Percentiles rank a stretch among this genome's conserved stretches.
phyloP scores from a whole-genome alignment of 2,329 filamentous ascomycete species.

The Fusarium redolens region DNA sequence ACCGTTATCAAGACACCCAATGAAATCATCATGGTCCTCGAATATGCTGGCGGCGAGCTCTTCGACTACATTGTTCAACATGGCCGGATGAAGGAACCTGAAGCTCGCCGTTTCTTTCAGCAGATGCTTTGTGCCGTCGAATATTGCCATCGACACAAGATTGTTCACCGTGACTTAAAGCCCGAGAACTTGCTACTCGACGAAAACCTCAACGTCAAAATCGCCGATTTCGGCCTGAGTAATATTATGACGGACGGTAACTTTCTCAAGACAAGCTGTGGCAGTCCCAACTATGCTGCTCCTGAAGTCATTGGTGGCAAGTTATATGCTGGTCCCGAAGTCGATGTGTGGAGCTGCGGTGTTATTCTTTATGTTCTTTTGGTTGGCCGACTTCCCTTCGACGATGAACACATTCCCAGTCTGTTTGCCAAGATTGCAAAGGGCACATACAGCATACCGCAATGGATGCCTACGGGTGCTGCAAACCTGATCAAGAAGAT shows the following conservation, averaged over 20 bases:
- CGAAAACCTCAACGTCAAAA: constrained; percentile 97
- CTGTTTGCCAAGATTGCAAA: constrained; percentile 98
- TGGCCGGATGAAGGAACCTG: constrained; percentile 88
- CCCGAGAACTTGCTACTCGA: constrained; percentile 97
- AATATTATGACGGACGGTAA: constrained; percentile 99
- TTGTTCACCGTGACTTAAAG: constrained; percentile 96
- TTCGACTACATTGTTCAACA: constrained; percentile 99
- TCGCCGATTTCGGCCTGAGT: constrained; percentile 97
- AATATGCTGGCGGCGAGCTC: constrained; percentile 95
- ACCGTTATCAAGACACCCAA: constrained; percentile 95
- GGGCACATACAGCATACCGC: constrained; percentile 91
- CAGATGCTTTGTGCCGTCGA: constrained; percentile 99
- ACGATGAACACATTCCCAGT: constrained; percentile 97
- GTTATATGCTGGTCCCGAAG: constrained; percentile 95
- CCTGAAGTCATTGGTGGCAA: constrained; percentile 98
- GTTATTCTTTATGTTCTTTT: constrained; percentile 89
- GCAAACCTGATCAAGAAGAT: constrained; percentile 87
- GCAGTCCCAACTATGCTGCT: constrained; percentile 97
- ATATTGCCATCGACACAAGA: constrained; percentile 98
- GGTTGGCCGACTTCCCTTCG: constrained; percentile 88
- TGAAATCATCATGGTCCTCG: constrained; percentile 99
- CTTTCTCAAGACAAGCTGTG: constrained; percentile 98
- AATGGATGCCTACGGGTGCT: constrained; percentile 89
- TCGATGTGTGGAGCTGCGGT: constrained; percentile 97
- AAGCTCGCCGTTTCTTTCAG: constrained; percentile 98